phyloP scores from a whole-genome alignment of 495 filamentous ascomycete species.

The Aspergillus panamensis region DNA sequence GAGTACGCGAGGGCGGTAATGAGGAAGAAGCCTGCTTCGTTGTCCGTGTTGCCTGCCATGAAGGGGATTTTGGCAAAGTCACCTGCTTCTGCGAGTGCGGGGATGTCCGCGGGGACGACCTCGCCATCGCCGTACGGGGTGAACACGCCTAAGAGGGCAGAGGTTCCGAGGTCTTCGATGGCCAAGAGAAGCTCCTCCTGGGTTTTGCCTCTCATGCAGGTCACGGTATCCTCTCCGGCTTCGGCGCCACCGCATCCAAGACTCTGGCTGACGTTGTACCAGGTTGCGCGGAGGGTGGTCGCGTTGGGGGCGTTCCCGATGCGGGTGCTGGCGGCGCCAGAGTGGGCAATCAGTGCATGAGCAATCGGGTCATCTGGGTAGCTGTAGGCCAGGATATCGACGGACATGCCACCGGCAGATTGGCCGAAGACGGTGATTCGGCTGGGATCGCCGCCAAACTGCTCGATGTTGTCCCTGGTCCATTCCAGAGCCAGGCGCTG shows the following conservation, averaged over 20 bases:
- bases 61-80: constrained; percentile 15
- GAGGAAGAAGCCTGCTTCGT: constrained; percentile 16
- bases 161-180: constrained; percentile 4
- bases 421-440: constrained; percentile 32
- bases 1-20: constrained; percentile 5
- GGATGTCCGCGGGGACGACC: constrained; percentile 3
- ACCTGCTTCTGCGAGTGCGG: neutral
- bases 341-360: constrained; percentile 22
- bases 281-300: constrained; percentile 15
- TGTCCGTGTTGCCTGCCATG: constrained; percentile 13
- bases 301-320: neutral
- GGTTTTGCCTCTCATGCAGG: constrained; percentile 43
- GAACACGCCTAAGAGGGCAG: neutral
- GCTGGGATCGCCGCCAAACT: constrained; percentile 34
- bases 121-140: constrained; percentile 12
- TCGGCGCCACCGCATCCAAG: constrained; percentile 36
- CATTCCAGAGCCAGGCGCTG: constrained; percentile 36
- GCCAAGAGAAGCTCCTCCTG: constrained; percentile 31
- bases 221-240: constrained; percentile 28
- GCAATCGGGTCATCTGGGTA: constrained; percentile 31
- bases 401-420: constrained; percentile 31
- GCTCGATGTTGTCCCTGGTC: constrained; percentile 29
- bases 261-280: constrained; percentile 35
- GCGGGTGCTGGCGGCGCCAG: constrained; percentile 20
- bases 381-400: constrained; percentile 22